Evolutionary conservation across 441 rosid species (phyloP).

Genomic region (Euphorbia schlechtendalii): DNA sequence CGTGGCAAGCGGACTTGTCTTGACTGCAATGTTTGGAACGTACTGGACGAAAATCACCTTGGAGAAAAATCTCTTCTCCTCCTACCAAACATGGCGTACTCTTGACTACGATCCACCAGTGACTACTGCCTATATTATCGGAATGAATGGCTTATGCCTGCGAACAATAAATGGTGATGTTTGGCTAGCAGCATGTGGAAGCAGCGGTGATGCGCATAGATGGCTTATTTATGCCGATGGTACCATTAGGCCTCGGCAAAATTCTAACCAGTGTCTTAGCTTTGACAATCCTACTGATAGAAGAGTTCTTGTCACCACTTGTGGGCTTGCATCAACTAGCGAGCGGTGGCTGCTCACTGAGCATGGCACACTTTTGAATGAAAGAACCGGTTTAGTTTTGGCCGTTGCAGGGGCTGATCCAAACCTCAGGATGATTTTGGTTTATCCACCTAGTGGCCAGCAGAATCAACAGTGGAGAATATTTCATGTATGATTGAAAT

Average conservation of each 20-base stretch:
- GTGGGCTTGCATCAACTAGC: background rate
- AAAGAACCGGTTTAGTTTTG: background rate
- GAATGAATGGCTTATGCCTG: background rate
- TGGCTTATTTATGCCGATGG: background rate
- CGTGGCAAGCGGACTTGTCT: background rate
- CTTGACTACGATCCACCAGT: background rate
- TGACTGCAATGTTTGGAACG: background rate
- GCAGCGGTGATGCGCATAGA: background rate
- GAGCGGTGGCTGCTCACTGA: background rate
- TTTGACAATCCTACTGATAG: background rate
- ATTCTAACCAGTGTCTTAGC: background rate
- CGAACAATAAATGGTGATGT: background rate
- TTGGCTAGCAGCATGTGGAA: background rate
- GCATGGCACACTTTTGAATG: background rate
- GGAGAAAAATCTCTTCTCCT: background rate
- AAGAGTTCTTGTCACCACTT: background rate
- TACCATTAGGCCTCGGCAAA: background rate
- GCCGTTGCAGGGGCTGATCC: background rate
- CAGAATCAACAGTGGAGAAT: background rate
- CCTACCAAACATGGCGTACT: background rate
- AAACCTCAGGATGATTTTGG: background rate
- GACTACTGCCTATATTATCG: background rate
- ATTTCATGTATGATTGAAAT: background rate
- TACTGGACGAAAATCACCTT: background rate
- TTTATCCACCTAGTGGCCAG: background rate